A percentile compares a stretch with the other conserved stretches of the same genome.
These are phyloP conservation scores for Moniliophthora roreri DNA, from an alignment of 1,284 basidiomycete species.

Conservation along the genomic window DNA sequence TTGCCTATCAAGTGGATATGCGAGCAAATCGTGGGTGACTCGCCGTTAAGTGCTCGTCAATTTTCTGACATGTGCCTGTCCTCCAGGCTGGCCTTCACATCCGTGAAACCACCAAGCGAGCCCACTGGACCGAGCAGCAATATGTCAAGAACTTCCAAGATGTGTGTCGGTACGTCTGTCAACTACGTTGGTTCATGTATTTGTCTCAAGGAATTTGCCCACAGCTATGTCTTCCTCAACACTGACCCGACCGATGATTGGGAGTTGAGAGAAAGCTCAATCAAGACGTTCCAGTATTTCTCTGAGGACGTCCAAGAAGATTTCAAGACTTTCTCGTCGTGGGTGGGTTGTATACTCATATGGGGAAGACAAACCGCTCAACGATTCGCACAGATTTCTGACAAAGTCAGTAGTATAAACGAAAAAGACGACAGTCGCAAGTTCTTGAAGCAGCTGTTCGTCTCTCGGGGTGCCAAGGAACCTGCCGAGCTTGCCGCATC, in stretches of 20 bases:
- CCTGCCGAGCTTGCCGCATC: constrained; percentile 36
- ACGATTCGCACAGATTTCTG: constrained; percentile 2
- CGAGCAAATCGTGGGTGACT: constrained; percentile 52
- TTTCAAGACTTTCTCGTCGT: constrained; percentile 26
- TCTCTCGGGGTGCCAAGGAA: constrained; percentile 16
- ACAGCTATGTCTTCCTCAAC: constrained; percentile 66
- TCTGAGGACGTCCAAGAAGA: constrained; percentile 40
- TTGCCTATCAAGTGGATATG: constrained; percentile 68
- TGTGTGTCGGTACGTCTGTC: constrained; percentile 47
- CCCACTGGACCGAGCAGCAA: constrained; percentile 49
- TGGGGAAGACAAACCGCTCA: not conserved
- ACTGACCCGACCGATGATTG: constrained; percentile 56
- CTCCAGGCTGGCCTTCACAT: constrained; percentile 55
- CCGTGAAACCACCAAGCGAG: constrained; percentile 49
- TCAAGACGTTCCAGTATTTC: constrained; percentile 40
- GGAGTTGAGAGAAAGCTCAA: constrained; percentile 50
- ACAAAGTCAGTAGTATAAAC: not conserved
- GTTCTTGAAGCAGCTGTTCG: constrained; percentile 25
- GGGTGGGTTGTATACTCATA: constrained; percentile 4
- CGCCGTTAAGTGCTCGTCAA: not conserved
- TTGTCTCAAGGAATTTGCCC: not conserved
- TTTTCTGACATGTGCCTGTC: not conserved
- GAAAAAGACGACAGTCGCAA: not conserved
- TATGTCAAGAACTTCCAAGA: constrained; percentile 53
- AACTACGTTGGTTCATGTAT: constrained; percentile 1